These are phyloP conservation scores for Botrytis byssoidea DNA, from an alignment of 2,329 filamentous ascomycete genomes.

Conservation along the genomic window DNA sequence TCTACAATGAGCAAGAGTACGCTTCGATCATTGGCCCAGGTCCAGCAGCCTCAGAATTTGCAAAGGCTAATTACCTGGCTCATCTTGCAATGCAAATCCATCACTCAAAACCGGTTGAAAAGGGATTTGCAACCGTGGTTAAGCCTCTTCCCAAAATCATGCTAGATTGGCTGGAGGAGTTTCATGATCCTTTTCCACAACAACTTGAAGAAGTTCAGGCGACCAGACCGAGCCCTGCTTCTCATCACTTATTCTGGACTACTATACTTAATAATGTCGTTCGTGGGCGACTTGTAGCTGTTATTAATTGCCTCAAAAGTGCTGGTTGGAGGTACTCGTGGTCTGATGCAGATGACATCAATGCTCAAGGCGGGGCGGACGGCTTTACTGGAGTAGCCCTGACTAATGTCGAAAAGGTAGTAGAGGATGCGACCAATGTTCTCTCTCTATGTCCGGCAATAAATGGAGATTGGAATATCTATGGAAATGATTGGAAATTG, in stretches of 20 bases:
- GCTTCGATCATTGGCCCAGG: constrained; percentile 64
- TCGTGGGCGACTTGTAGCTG: constrained; percentile 69
- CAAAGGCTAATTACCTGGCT: constrained; percentile 77
- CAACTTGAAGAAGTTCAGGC: constrained; percentile 65
- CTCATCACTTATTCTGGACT: constrained; percentile 81
- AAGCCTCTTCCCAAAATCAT: constrained; percentile 72
- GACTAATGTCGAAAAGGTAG: constrained; percentile 72
- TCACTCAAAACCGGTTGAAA: constrained; percentile 55
- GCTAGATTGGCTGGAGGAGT: constrained; percentile 76
- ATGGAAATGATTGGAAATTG: constrained; percentile 75
- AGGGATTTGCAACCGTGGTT: constrained; percentile 25
- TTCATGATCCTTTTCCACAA: constrained; percentile 69
- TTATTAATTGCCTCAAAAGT: constrained; percentile 65
- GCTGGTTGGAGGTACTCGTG: constrained; percentile 78
- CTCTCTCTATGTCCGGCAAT: constrained; percentile 72
- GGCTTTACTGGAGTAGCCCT: constrained; percentile 71
- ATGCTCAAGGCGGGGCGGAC: constrained; percentile 53
- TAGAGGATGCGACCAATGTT: constrained; percentile 65
- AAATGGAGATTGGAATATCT: constrained; percentile 76
- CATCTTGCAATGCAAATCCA: constrained; percentile 76
- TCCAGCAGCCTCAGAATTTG: constrained; percentile 59
- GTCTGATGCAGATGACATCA: constrained; percentile 59
- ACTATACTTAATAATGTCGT: constrained; percentile 71
- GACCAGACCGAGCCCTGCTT: constrained; percentile 69
- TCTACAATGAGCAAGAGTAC: constrained; percentile 52